Base-by-base conservation (phyloP, 2,329 filamentous ascomycete species). In the Falciphora oryzae region DNA sequence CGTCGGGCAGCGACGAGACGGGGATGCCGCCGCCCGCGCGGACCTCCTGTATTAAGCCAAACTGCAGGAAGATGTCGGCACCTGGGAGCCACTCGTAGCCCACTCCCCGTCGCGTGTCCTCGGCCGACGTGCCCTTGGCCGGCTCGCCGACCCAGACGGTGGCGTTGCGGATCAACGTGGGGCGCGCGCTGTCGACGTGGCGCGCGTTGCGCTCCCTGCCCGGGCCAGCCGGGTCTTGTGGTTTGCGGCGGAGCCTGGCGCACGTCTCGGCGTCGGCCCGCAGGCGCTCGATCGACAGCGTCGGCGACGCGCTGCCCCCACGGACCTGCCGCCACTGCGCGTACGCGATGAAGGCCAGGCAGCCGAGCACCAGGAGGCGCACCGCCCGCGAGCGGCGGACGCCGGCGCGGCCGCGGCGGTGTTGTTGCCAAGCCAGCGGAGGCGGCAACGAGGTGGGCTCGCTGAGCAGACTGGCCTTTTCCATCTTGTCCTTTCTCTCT, bases 141-240 rank as follows among this genome's bases (percentile, higher is more conserved):
- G 88, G 84, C 74, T 89, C 87, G 44, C 87, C 88, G 4, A 84
- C 78, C 88, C 87, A 90, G 27, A 90, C 79, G 1, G 83, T 86
- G 5, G 87, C 87, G 71, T 90, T 90, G 66, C 80, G 83, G 68
- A 90, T 88, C 57, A 90, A 78, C 0, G 85, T 85, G 0, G 87
- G 82, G 67, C 80, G 82, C 63, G 82, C 80, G 63, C 85, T 85
- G 10, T 64, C 57, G 58, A 88, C 73, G 70, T 84, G 87, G 61
- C 88, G 81, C 27, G 85, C 85, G 71, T 87, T 90, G 68, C 79
- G 79, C 38, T 84, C 79, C 27, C 88, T 83, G 4, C 84, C 84
- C 5, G 77, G 71, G 27, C 85, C 85, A 50, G 78, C 78, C 1
- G 85, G 84, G 66, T 88, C 84, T 61, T 78, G 71, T 0, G 86